Evolutionary conservation across 805 yeast species (phyloP).

Genomic region (Kluyveromyces nonfermentans): DNA sequence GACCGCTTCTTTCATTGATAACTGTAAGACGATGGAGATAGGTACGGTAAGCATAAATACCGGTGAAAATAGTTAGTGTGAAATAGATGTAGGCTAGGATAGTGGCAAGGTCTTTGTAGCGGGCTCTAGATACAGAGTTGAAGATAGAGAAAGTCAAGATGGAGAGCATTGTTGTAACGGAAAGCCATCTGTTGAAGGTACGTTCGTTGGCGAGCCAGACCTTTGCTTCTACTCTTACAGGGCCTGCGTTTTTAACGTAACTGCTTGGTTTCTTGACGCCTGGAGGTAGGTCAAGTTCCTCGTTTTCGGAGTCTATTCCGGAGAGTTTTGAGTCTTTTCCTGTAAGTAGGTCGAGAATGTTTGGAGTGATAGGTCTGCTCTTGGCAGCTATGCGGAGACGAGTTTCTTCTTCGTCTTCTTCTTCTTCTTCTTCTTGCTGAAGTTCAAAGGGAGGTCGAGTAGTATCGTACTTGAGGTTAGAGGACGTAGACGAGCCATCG

Average conservation of each 20-base stretch:
- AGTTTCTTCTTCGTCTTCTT: constrained; percentile 21
- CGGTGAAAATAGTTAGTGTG: constrained; percentile 69
- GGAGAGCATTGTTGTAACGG: constrained; percentile 75
- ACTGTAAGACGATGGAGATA: constrained; percentile 61
- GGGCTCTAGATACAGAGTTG: constrained; percentile 60
- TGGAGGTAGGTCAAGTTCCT: constrained; percentile 75
- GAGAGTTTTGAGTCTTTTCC: constrained; percentile 36
- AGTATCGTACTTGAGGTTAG: neutral
- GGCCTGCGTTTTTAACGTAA: constrained; percentile 80
- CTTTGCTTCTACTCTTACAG: constrained; percentile 90
- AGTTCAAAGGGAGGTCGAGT: neutral
- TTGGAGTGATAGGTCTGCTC: constrained; percentile 17
- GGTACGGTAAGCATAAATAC: constrained; percentile 80
- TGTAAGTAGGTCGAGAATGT: constrained; percentile 29
- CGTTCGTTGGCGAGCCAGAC: constrained; percentile 99
- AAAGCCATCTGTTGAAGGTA: constrained; percentile 92
- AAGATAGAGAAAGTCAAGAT: constrained; percentile 79
- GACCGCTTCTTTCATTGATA: constrained; percentile 74
- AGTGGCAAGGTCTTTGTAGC: constrained; percentile 55
- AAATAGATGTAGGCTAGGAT: constrained; percentile 72
- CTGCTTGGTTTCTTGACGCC: constrained; percentile 80
- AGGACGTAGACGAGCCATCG: constrained; percentile 3
- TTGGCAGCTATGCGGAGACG: constrained; percentile 4
- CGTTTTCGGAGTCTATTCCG: constrained; percentile 77
- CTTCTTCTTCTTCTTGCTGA: constrained; percentile 45